Percentiles rank a stretch among this genome's conserved stretches.
These are phyloP conservation scores for Solanum paucissectum DNA, from an alignment of 257 asterid species.

Conservation along the genomic window DNA sequence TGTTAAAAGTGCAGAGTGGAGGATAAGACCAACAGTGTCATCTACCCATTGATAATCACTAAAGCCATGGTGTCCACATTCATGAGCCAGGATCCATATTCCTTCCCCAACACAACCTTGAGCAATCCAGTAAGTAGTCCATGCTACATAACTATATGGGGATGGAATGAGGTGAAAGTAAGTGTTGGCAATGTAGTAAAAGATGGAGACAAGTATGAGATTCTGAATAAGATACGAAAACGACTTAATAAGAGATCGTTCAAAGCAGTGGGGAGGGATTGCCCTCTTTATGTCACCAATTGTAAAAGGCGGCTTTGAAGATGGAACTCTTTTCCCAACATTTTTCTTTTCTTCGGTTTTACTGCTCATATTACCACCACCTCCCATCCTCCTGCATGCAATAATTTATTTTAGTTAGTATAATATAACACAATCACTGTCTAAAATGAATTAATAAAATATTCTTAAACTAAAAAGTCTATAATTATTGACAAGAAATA, in stretches of 20 bases:
- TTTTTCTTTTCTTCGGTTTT: too few relatives aligned
- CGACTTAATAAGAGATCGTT: neutral
- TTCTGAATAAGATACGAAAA: neutral
- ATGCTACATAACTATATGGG: neutral
- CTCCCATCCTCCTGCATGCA: too few relatives aligned
- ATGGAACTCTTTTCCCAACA: neutral
- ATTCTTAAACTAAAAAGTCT: too few relatives aligned
- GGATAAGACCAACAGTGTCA: constrained; percentile 1
- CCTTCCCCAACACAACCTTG: constrained; percentile 8
- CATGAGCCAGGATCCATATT: constrained; percentile 4
- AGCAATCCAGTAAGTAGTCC: constrained; percentile 1
- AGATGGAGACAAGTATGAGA: neutral
- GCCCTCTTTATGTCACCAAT: neutral
- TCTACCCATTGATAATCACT: constrained; percentile 14
- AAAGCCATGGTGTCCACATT: neutral
- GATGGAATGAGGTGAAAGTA: neutral
- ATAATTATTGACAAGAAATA: too few relatives aligned
- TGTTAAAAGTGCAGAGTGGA: constrained; percentile 4
- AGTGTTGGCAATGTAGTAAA: neutral
- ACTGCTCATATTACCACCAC: too few relatives aligned
- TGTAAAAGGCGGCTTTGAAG: neutral
- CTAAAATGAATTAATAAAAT: too few relatives aligned
- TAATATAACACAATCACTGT: too few relatives aligned
- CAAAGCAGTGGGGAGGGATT: neutral
- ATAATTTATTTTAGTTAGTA: too few relatives aligned